phyloP scores from a whole-genome alignment of 2,329 filamentous ascomycete species.

The Fusarium virguliforme region DNA sequence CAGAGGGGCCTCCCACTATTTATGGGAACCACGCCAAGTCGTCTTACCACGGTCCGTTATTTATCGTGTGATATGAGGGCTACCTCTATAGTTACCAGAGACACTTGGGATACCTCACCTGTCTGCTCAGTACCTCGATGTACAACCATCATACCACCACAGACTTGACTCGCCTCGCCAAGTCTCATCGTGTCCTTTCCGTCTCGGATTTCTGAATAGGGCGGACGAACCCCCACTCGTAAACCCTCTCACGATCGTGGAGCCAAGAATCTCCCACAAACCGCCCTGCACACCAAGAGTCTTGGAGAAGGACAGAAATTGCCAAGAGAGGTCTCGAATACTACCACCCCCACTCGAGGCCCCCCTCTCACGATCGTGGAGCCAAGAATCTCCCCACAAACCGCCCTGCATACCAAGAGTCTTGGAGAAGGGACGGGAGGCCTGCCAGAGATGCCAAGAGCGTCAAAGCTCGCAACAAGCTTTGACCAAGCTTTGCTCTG shows the following conservation, averaged over 20 bases:
- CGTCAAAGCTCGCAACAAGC: constrained; percentile 27
- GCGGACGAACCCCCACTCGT: constrained; percentile 18
- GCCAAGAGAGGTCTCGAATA: too few relatives aligned
- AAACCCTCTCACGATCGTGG: constrained; percentile 25
- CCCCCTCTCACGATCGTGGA: constrained; percentile 27
- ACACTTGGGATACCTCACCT: constrained; percentile 11
- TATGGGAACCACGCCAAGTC: constrained; percentile 24
- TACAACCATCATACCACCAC: constrained; percentile 4
- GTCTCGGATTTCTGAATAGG: not conserved
- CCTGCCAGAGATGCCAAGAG: constrained; percentile 26
- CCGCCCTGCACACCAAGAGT: constrained; percentile 31
- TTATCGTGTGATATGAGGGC: not conserved
- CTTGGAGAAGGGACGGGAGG: constrained; percentile 24
- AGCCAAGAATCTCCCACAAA: constrained; percentile 34
- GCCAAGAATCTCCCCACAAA: constrained; percentile 33
- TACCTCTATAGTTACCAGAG: not conserved
- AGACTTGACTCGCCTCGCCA: not conserved
- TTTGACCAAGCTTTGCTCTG: constrained; percentile 30
- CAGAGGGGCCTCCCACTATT: constrained; percentile 18
- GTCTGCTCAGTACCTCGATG: constrained; percentile 9
- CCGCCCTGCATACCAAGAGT: constrained; percentile 31
- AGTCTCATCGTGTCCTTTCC: constrained; percentile 7
- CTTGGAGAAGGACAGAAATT: constrained; percentile 11
- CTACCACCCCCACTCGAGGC: constrained; percentile 22
- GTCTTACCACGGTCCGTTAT: constrained; percentile 7